phyloP scores from a whole-genome alignment of 768 basidiomycete species.

The Russula ochroleuca region DNA sequence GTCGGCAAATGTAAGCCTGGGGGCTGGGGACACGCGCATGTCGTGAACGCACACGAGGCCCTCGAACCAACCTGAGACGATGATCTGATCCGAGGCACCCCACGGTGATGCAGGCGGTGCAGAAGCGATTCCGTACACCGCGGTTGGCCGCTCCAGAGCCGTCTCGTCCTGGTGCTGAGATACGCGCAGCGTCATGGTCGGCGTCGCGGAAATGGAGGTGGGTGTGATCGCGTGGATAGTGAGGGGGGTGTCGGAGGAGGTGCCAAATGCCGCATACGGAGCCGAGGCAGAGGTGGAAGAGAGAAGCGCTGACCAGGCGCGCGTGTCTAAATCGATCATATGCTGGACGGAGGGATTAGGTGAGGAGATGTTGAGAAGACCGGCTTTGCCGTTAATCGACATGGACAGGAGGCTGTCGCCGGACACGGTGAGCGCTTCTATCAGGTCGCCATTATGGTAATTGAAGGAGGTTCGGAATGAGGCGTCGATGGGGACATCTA shows the following conservation, averaged over 20 bases:
- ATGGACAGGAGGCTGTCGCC: conserved; percentile 48
- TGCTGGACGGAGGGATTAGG: conserved; percentile 26
- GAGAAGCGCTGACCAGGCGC: conserved; percentile 63
- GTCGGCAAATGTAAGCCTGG: conserved; percentile 59
- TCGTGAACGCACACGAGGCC: conserved; percentile 71
- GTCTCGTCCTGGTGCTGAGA: conserved; percentile 29
- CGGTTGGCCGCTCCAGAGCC: conserved; percentile 37
- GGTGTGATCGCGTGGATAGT: conserved; percentile 51
- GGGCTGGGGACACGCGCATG: conserved; percentile 54
- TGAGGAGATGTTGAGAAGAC: conserved; percentile 34
- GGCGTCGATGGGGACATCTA: conserved; percentile 25
- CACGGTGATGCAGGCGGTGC: conserved; percentile 60
- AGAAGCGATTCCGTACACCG: conserved; percentile 68
- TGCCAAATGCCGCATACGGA: conserved; percentile 66
- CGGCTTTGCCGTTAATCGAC: conserved; percentile 51
- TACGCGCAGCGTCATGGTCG: conserved; percentile 48
- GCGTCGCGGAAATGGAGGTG: conserved; percentile 43
- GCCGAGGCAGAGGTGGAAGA: conserved; percentile 46
- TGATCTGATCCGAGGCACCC: conserved; percentile 64
- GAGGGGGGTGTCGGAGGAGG: conserved; percentile 56
- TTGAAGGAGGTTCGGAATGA: conserved; percentile 28
- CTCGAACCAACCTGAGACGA: conserved; percentile 83
- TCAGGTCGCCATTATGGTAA: conserved; percentile 43
- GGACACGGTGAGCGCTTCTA: conserved; percentile 55
- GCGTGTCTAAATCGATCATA: conserved; percentile 44